Conservation (phyloP, 768 basidiomycete genomes). For the Lactarius quietus region DNA sequence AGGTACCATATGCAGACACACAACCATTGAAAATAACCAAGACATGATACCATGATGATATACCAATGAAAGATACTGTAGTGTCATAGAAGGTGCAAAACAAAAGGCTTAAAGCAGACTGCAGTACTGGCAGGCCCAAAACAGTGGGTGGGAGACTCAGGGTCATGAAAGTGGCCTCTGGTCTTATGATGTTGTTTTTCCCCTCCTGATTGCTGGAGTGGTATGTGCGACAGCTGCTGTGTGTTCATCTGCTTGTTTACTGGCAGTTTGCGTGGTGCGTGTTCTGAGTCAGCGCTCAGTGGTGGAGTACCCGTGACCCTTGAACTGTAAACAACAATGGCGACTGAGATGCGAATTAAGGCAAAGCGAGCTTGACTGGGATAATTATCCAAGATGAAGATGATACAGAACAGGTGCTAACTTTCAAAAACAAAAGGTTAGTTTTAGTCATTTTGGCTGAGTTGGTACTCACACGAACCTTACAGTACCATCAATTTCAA, state of each 20-base stretch:
- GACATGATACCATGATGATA: too few relatives aligned
- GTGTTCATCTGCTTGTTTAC: slow-evolving; percentile 55
- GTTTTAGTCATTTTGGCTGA: neutral
- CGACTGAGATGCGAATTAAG: neutral
- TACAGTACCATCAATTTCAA: too few relatives aligned
- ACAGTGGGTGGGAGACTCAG: too few relatives aligned
- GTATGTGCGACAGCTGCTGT: neutral
- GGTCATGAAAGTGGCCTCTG: too few relatives aligned
- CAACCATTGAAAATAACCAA: neutral
- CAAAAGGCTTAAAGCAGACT: neutral
- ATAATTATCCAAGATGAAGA: slow-evolving; percentile 4
- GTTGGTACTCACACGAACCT: slow-evolving; percentile 57
- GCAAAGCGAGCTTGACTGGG: slow-evolving; percentile 4
- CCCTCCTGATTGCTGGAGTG: too few relatives aligned
- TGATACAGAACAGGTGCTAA: slow-evolving; percentile 5
- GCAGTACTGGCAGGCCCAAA: neutral
- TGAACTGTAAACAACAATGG: slow-evolving; percentile 29
- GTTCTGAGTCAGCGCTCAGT: too few relatives aligned
- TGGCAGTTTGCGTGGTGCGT: slow-evolving; percentile 57
- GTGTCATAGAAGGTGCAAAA: neutral
- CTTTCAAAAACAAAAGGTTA: neutral
- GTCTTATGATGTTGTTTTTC: neutral
- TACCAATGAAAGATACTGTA: neutral
- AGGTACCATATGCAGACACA: neutral
- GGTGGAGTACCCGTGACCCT: slow-evolving; percentile 61